Base-by-base conservation (phyloP, 2,329 filamentous ascomycete species). In the Xylariaceae sp. region DNA sequence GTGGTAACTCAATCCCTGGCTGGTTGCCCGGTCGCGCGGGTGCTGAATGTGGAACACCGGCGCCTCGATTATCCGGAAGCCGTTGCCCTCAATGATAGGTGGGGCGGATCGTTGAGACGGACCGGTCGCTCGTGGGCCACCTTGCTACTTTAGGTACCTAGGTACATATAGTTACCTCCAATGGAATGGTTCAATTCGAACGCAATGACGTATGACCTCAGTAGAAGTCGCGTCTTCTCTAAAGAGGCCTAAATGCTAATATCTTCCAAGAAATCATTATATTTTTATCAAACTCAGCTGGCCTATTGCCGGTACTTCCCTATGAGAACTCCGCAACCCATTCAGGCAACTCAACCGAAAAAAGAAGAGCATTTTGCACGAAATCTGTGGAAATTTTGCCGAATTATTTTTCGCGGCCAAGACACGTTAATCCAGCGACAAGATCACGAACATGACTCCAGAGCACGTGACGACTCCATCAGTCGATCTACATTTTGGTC, bases 391-490 rank as follows among this genome's bases (percentile, higher is more conserved):
- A 20, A 42, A 42, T 54, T 20, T 6, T 32, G 19, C n/a, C 12
- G n/a, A 6, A 18, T 50, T 29, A n/a, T 6, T 43, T 60, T 61
- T 54, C 10, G 26, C n/a, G 29, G 32, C 41, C 16, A 12, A 10
- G 20, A 50, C 67, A 62, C 66, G 67, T 44, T 47, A 19, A 44
- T 55, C 26, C 50, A 40, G 12, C 40, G 41, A 50, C 20, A 16
- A 29, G 26, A 52, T 66, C 67, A 53, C 67, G 67, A 68, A 59
- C 47, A 19, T 12, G 40, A 63, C 67, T 54, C 67, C 65, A 64
- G 57, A 57, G 20, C 67, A 69, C 65, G 66, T 69, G 67, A 67
- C 41, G 32, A 18, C 18, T 55, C 43, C 26, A 43, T 18, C 20
- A 20, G 29, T 26, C 26, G 42, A n/a, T 55, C 20, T 57, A 32